Base-by-base conservation (phyloP, 1,284 basidiomycete genomes). In the Volvariella volvacea region DNA sequence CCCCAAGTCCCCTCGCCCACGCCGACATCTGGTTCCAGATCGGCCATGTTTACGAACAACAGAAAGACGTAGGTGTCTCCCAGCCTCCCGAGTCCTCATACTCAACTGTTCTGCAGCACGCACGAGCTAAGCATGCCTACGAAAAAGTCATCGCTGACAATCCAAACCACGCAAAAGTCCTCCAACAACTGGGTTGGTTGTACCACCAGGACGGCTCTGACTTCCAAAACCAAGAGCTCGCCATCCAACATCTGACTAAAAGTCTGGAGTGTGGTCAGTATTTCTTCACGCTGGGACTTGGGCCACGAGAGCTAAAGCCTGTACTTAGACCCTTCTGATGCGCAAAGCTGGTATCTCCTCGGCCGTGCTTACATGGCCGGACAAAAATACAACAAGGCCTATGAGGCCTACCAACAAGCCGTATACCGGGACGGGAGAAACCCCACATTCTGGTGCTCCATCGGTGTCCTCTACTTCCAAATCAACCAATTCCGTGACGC, bases 11-110 rank as follows among this genome's bases (percentile, higher is more conserved):
- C 0, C 81, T 99, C 28, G 95, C 95, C 12, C 90, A 95, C 58
- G 92, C 93, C 53, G 94, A 99, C 58, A 98, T 99, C 51, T 98
- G 93, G 92, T 99, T 99, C 79, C 96, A 99, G 68, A 97, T 99
- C 50, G 95, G 96, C 1, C 96, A 99, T 60, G 95, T 99, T 15
- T 93, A 93, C 58, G 96, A 99, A 66, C 92, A 95, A 60, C 89
- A 94, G 64, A 88, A 92, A 63, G 92, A 96, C 62, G 90, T 92
- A 59, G 68, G 85, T 74, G 20, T 15, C 33, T 17, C 12, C 10
- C 39, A 28, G 10, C 6, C 44, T 30, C 46, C 48, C 33, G 49
- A 46, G 47, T 17, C 38, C 30, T 48, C 50, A 41, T 34, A 43
- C 25, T 47, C 28, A 45, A 43, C 6, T 19, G 39, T 42, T n/a